Base-by-base conservation (phyloP, 768 basidiomycete species). In the Phaffia australis region DNA sequence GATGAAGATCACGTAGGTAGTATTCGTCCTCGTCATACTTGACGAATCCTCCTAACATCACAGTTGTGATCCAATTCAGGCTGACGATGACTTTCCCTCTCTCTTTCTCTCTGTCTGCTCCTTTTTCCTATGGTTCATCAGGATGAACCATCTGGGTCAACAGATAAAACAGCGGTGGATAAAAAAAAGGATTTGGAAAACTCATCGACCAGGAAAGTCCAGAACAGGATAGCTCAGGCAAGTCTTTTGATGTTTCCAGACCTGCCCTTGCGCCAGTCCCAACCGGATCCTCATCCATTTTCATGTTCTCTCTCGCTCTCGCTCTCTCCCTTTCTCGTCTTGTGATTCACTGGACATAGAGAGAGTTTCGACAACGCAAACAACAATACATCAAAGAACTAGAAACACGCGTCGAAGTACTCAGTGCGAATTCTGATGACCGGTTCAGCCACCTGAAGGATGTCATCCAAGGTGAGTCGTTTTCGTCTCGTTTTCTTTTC, bases 351-450 rank as follows among this genome's bases (percentile, higher is more conserved):
- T 11, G 35, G 35, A 9, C 27, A 2, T 46, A 60, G 47, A 35
- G 59, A 23, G 59, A 60, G 32, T 65, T 65, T 46, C 48, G 64
- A 30, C 64, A 58, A 35, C 49, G 64, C 16, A 65, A 65, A 46
- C 64, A 65, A 32, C 64, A 65, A 52, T 65, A 65, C 58, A 65
- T 65, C n/a, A 49, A 52, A 51, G 64, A 65, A 21, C 64, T 65
- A 23, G 64, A 65, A 50, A 65, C 64, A 18, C 48, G 64, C 7
- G 56, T 65, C 27, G 64, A 65, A 49, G 64, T 65, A 11, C 64
- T 65, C 1, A 51, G 48, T 6, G 64, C 64, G 16, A 65, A 47
- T 46, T 58, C 56, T 27, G 64, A 65, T 19, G 29, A 49, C 16
- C 42, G 64, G 57, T 65, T 57, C 2, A 59, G 60, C 47, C 64